Evolutionary conservation across 306 rosid genomes (phyloP), one percentile per base, ranked within the genome.

Genomic region (Trichosanthes truncata): DNA sequence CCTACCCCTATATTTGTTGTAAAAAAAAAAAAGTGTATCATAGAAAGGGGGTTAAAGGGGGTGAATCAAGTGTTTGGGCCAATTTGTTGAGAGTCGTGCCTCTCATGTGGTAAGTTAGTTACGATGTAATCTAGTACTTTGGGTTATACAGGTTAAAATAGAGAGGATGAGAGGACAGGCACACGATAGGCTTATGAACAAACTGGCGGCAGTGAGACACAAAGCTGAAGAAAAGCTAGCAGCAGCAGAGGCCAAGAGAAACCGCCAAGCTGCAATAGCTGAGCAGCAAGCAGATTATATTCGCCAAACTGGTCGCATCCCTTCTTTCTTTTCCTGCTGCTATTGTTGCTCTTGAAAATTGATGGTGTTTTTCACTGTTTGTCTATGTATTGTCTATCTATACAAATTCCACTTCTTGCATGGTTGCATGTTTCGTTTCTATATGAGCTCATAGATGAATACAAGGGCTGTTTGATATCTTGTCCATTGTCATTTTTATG

Each of bases 171-270:
- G 90, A 66, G 92, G 93, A 31, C 89, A 80, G 45, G 89, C 95
- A 18, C 97, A 94, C 4, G 92, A 88, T 78, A 92, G 83, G 92
- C 91, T 92, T 49, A 86, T 89, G 95, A 92, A 91, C 40, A 94
- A 92, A 84, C 77, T 94, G 67, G 97, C 98, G 29, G 84, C 87
- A 31, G 92, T 90, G 29, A 89, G 91, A 82, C 92, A 87, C 84
- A 91, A 87, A 82, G 97, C 98, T n/a, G 97, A 94, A 85, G 97
- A 89, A 80, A 94, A 91, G 82, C 87, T 93, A 87, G 97, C 92
- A 41, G 87, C 82, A 1, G 97, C 98, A 0, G 98, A 91, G 83
- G 89, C 92, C 45, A 86, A 87, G 87, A 89, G 89, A 87, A 89
- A 86, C 82, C 82, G 75, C 77, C 84, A 88, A 85, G 98, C 95